Base-by-base conservation (phyloP, 140 eudicot species). In the Oenanthe javanica region DNA sequence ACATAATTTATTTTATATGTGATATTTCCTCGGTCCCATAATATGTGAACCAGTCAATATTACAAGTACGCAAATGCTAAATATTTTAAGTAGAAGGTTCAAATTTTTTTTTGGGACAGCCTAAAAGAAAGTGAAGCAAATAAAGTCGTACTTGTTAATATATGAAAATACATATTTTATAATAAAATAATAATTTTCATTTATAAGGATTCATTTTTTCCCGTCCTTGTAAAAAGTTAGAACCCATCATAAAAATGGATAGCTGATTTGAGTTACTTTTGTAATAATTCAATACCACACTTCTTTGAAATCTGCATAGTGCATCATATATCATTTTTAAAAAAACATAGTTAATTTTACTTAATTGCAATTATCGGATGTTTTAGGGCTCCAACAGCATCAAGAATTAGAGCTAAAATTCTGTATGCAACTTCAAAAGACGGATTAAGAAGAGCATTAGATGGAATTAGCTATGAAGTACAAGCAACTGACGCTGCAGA, bases 401-500 rank as follows among this genome's bases (percentile, higher is more conserved):
- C 97, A 76, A 93, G 90, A 81, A 91, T 93, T 14, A 90, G 97
- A 80, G 96, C 91, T 25, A 93, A 92, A 70, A 89, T 92, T 85
- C 79, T 92, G 55, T 92, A 92, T 50, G 97, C 97, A 82, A 92
- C 96, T 31, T 93, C 97, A 11, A 93, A 93, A 79, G 96, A 87
- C 82, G 96, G 96, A 51, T 21, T 93, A 70, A 90, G 97, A 81
- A 93, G 97, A 81, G 97, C 90, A 49, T 80, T 93, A 36, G 97
- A 93, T 61, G 97, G 97, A 25, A 90, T 93, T 69, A 90, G 87
- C 83, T 93, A 93, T 78, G 97, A 93, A 85, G 87, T 93, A 42
- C 97, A 93, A 77, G 97, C 97, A 2, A 93, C 97, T 0, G 97
- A 91, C 42, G 91, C 97, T 61, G 91, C 91, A 25, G 97, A 93